Base-by-base conservation (phyloP, 441 rosid species). In the Bruguiera hainesii region DNA sequence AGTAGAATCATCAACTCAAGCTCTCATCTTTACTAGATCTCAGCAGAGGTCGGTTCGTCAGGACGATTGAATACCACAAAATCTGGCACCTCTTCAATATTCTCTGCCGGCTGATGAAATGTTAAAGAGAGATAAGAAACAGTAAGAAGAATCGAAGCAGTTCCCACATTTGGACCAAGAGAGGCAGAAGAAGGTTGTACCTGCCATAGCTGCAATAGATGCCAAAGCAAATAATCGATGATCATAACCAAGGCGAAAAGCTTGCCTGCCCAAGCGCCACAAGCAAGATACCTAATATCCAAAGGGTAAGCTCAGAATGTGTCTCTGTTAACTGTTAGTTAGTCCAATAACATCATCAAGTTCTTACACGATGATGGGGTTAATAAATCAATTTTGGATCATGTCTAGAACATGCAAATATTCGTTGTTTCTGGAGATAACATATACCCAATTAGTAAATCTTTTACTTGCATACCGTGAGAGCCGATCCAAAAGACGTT, bases 251-350 rank as follows among this genome's bases (percentile, higher is more conserved):
- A 73, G 82, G 93, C 89, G 61, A 92, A 95, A 59, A 90, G 84
- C 76, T 95, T 95, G 68, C 99, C 98, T 4, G 98, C 98, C 96
- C 97, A 92, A 46, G 93, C 75, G 65, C 98, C 98, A 75, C 97
- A 89, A 3, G 96, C 82, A 6, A 95, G 95, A 75, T 86, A 88
- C 86, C 96, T 89, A 75, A 65, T 51, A 56, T 61, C 33, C 33
- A 19, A 42, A 63, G 28, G 26, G 11, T 26, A 49, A 66, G 37
- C 57, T 10, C 15, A 8, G n/a, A 58, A 37, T 26, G 20, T 21
- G 8, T 30, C 4, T 37, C 15, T 2, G 37, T 48, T 23, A 31
- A 13, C 46, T 37, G 15, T 37, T 11, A 10, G 15, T 1, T 37
- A 9, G 46, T 37, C 46, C 46, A 37, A 37, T 37, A 37, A 37